Evolutionary conservation across 768 basidiomycete species (phyloP).

Genomic region (Termitomyces sp.): DNA sequence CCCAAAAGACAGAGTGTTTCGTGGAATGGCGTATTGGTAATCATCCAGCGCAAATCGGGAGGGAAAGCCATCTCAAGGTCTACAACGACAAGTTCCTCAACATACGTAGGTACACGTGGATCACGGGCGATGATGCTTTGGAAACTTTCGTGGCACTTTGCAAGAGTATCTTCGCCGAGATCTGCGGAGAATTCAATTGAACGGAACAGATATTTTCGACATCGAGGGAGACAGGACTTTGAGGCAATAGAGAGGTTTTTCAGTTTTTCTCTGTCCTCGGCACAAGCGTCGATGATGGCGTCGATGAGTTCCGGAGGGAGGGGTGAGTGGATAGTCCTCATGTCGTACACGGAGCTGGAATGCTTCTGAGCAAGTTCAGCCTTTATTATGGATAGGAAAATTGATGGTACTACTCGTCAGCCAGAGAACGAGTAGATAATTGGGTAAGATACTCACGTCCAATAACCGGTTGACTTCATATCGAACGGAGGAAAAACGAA

Average conservation of each 20-base stretch:
- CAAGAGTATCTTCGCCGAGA: neutral
- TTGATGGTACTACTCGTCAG: neutral
- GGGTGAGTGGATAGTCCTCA: neutral
- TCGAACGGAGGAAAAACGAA: neutral
- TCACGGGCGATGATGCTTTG: neutral
- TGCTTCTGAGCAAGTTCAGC: neutral
- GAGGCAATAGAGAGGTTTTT: neutral
- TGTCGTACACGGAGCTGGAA: neutral
- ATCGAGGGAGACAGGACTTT: neutral
- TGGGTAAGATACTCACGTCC: neutral
- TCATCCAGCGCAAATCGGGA: conserved; percentile 1
- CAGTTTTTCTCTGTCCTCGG: conserved; percentile 1
- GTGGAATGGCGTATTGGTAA: conserved; percentile 5
- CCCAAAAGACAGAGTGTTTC: conserved; percentile 2
- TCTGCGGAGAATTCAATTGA: conserved; percentile 6
- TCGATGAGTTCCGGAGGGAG: conserved; percentile 10
- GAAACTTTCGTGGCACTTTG: neutral
- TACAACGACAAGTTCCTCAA: conserved; percentile 1
- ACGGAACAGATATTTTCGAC: conserved; percentile 3
- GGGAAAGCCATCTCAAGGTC: neutral
- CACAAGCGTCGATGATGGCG: conserved; percentile 4
- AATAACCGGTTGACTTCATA: neutral
- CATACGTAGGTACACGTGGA: neutral
- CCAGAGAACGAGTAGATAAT: neutral
- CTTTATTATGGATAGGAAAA: neutral